phyloP scores from a whole-genome alignment of 2,329 filamentous ascomycete genomes.

The Colletotrichum filicis region DNA sequence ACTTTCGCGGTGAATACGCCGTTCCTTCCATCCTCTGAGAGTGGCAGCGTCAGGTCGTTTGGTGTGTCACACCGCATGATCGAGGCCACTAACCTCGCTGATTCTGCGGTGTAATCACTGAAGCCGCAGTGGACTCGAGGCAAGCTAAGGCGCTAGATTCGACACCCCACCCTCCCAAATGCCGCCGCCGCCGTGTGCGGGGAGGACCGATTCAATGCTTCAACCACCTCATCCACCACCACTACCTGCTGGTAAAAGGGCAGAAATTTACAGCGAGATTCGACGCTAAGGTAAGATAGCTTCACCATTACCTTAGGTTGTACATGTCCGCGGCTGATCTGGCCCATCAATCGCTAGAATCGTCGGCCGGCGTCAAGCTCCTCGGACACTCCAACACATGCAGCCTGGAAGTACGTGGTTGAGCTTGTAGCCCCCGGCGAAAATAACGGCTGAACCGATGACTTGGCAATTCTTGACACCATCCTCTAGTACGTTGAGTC shows the following conservation, averaged over 20 bases:
- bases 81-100: neutral
- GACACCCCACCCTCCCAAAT: neutral
- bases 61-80: neutral
- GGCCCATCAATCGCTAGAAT: slow-evolving; percentile 9
- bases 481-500: neutral
- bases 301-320: too few species aligned
- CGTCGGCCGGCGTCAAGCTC: neutral
- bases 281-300: neutral
- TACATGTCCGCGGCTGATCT: neutral
- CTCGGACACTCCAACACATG: too few species aligned
- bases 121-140: neutral
- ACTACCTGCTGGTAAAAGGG: neutral
- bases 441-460: neutral
- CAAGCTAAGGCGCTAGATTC: neutral
- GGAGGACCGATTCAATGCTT: neutral
- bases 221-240: neutral
- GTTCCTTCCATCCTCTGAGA: neutral
- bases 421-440: neutral
- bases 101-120: neutral
- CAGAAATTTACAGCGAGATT: neutral
- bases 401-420: too few species aligned
- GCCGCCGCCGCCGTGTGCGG: neutral
- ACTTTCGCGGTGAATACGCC: neutral
- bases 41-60: neutral
- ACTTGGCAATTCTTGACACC: neutral